Evolutionary conservation across 495 filamentous ascomycete species (phyloP).

Genomic region (Hypoxylon rickii): DNA sequence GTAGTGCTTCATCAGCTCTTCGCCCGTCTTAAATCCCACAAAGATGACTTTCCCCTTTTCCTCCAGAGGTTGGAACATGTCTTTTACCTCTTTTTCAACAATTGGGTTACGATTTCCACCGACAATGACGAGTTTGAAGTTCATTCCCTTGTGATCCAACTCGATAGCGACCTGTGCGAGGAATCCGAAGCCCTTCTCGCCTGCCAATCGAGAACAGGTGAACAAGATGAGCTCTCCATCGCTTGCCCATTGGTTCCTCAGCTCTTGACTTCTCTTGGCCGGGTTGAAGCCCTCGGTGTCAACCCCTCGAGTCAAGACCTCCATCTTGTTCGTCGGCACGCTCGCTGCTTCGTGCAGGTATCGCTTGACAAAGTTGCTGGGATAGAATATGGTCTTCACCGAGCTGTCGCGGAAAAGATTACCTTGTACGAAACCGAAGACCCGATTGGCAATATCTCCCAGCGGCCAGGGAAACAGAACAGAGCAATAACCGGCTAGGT

Average conservation of each 20-base stretch:
- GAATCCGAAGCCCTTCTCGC: slow-evolving; percentile 69
- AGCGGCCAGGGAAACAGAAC: slow-evolving; percentile 64
- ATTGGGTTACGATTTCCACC: slow-evolving; percentile 64
- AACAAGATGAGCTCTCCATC: slow-evolving; percentile 63
- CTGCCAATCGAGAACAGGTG: slow-evolving; percentile 62
- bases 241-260: slow-evolving; percentile 56
- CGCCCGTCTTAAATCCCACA: slow-evolving; percentile 60
- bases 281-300: slow-evolving; percentile 62
- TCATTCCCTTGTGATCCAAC: slow-evolving; percentile 55
- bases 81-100: slow-evolving; percentile 59
- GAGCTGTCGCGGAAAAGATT: slow-evolving; percentile 61
- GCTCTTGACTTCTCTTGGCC: slow-evolving; percentile 47
- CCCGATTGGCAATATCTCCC: slow-evolving; percentile 56
- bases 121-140: slow-evolving; percentile 64
- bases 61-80: slow-evolving; percentile 51
- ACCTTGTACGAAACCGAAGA: slow-evolving; percentile 60
- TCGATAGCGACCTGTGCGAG: slow-evolving; percentile 54
- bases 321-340: slow-evolving; percentile 54
- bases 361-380: slow-evolving; percentile 56
- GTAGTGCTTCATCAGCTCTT: slow-evolving; percentile 59
- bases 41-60: slow-evolving; percentile 58
- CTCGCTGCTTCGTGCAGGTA: slow-evolving; percentile 56
- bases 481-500: slow-evolving; percentile 64
- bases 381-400: slow-evolving; percentile 66
- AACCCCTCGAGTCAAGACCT: slow-evolving; percentile 63